Conservation (phyloP, 2,329 filamentous ascomycete genomes). For the Pestalotiopsis fici region DNA sequence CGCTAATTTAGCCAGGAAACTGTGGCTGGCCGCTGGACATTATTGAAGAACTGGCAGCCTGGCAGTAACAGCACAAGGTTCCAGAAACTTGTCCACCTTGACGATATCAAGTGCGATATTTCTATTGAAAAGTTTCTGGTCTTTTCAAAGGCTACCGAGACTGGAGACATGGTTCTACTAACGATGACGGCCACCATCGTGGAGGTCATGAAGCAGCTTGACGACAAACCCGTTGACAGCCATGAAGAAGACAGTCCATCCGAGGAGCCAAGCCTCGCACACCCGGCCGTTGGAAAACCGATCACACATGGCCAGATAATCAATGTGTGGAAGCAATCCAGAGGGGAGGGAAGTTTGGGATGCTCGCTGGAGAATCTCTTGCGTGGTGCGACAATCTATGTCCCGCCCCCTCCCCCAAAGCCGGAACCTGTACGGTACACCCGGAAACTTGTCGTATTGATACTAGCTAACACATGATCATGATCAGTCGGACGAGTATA, state of each 20-base stretch:
- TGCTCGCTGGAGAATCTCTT: slow-evolving; percentile 71
- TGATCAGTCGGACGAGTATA: slow-evolving; percentile 74
- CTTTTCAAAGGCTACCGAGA: too few relatives aligned
- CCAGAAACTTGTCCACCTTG: too few relatives aligned
- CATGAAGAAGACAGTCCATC: slow-evolving; percentile 7
- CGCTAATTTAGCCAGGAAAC: neutral
- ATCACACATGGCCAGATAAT: slow-evolving; percentile 73
- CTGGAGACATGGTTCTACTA: slow-evolving; percentile 67
- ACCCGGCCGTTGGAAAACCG: slow-evolving; percentile 61
- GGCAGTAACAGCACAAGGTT: too few relatives aligned
- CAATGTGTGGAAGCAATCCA: slow-evolving; percentile 57
- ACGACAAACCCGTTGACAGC: slow-evolving; percentile 12
- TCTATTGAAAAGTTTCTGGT: too few relatives aligned
- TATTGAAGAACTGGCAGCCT: too few relatives aligned
- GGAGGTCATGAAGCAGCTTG: slow-evolving; percentile 53
- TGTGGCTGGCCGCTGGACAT: too few relatives aligned
- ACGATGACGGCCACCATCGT: slow-evolving; percentile 73
- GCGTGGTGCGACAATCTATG: slow-evolving; percentile 70
- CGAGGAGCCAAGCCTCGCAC: slow-evolving; percentile 49
- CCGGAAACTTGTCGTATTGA: neutral
- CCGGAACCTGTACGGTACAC: slow-evolving; percentile 65
- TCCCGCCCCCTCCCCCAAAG: slow-evolving; percentile 79
- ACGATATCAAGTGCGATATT: too few relatives aligned
- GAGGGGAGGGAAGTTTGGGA: slow-evolving; percentile 26
- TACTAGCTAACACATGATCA: slow-evolving; percentile 12